Evolutionary conservation across 1,284 basidiomycete genomes (phyloP), one percentile per base, ranked within the genome.

Genomic region (Ustilago tritici): DNA sequence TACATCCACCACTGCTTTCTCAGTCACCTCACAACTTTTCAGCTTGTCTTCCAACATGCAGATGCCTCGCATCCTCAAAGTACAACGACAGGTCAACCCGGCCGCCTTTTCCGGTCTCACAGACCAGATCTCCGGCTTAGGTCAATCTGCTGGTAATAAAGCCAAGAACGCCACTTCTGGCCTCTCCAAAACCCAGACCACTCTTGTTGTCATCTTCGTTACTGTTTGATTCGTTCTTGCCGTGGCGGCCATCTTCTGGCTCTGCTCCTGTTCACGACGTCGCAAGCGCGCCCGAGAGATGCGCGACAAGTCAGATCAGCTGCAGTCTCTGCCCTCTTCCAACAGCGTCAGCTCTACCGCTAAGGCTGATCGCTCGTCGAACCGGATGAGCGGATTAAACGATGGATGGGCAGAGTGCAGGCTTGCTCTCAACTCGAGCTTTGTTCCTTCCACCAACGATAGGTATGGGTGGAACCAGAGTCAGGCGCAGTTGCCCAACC

Each of bases 21-120:
- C 40, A 34, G 6, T 61, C 10, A 3, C 10, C 23, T 15, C 55
- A 28, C 8, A 34, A 14, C 12, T 12, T 23, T 43, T 38, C n/a
- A 2, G 9, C 14, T 40, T 23, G 46, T 10, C n/a, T 17, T 32
- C 19, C 34, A 35, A 17, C n/a, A 65, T 66, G 64, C 63, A 52
- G n/a, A 40, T 40, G 12, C 61, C 40, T 14, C 47, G 41, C 11
- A 73, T 64, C 35, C 12, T 53, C 35, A 52, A 53, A 32, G n/a
- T 59, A 9, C 53, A 55, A 15, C 73, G 73, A 3, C 73, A 76
- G 17, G 60, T 76, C 56, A 76, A 72, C 23, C 74, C 74, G 40
- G 70, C 74, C 19, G 74, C 69, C 19, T 72, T 65, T 43, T 72
- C 69, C 3, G 74, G 74, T 31, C 65, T 76, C 7, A 72, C 70